phyloP scores from a whole-genome alignment of 1,284 basidiomycete genomes.

The Microbotryomycetes sp. region DNA sequence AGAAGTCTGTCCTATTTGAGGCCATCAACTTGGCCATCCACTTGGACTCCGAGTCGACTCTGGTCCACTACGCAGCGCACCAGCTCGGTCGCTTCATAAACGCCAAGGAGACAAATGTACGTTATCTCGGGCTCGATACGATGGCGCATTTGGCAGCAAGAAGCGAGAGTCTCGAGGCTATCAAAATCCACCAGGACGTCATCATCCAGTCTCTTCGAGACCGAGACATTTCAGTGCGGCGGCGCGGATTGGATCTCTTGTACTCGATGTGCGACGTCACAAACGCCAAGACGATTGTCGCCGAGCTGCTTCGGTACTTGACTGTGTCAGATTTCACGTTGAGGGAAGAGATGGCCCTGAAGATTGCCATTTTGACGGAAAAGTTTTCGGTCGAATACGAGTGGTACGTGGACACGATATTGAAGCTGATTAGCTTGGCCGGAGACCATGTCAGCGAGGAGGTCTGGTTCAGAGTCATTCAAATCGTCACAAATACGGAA shows the following conservation, averaged over 20 bases:
- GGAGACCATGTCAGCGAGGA: slow-evolving; percentile 98
- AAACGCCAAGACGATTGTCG: slow-evolving; percentile 91
- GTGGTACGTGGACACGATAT: slow-evolving; percentile 87
- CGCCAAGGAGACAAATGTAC: slow-evolving; percentile 96
- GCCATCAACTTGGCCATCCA: slow-evolving; percentile 97
- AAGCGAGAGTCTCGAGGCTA: slow-evolving; percentile 69
- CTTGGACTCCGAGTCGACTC: slow-evolving; percentile 79
- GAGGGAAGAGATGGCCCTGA: slow-evolving; percentile 95
- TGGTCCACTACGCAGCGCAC: slow-evolving; percentile 83
- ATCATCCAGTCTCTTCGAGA: slow-evolving; percentile 92
- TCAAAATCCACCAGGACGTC: slow-evolving; percentile 92
- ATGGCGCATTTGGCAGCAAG: slow-evolving; percentile 97
- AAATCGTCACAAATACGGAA: slow-evolving; percentile 97
- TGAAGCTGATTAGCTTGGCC: slow-evolving; percentile 82
- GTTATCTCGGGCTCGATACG: slow-evolving; percentile 94
- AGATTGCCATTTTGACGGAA: slow-evolving; percentile 96
- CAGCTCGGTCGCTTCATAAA: slow-evolving; percentile 92
- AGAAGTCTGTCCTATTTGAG: slow-evolving; percentile 96
- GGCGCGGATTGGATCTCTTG: slow-evolving; percentile 86
- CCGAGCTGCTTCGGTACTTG: slow-evolving; percentile 85
- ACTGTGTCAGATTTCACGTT: slow-evolving; percentile 91
- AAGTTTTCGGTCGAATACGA: slow-evolving; percentile 74
- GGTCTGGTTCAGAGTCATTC: slow-evolving; percentile 98
- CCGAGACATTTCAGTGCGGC: slow-evolving; percentile 92
- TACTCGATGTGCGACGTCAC: slow-evolving; percentile 98